These are phyloP conservation scores for Daphne laureola DNA, from an alignment of 441 rosid genomes.

Conservation along the genomic window DNA sequence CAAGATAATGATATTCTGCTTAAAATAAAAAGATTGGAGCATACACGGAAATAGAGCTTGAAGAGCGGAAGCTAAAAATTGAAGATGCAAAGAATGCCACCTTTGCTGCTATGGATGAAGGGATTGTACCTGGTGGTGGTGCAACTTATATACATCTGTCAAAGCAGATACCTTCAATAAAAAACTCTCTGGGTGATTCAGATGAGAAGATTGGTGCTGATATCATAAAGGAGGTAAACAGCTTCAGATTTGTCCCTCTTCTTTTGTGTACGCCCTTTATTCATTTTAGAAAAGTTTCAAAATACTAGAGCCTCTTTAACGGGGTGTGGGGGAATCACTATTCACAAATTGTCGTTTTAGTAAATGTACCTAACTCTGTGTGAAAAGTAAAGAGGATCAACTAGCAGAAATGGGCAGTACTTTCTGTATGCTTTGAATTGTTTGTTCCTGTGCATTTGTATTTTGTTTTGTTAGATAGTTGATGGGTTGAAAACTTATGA, in stretches of 20 bases:
- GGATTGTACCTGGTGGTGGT: conserved; percentile 86
- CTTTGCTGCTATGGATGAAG: conserved; percentile 88
- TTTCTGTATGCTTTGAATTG: background rate
- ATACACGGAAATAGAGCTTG: conserved; percentile 75
- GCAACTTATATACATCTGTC: conserved; percentile 63
- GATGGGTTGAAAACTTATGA: too few relatives aligned
- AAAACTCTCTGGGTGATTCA: conserved; percentile 41
- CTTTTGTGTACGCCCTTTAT: background rate
- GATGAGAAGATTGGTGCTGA: conserved; percentile 74
- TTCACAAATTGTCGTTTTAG: too few relatives aligned
- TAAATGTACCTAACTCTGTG: too few relatives aligned
- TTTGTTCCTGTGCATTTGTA: background rate
- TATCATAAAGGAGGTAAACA: conserved; percentile 45
- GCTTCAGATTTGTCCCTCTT: background rate
- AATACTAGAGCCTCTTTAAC: too few relatives aligned
- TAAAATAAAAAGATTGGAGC: conserved; percentile 56
- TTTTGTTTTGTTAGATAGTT: too few relatives aligned
- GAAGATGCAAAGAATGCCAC: conserved; percentile 87
- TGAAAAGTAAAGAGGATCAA: too few relatives aligned
- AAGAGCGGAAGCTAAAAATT: conserved; percentile 74
- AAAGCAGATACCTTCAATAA: conserved; percentile 40
- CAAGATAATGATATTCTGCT: too few relatives aligned
- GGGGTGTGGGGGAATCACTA: too few relatives aligned
- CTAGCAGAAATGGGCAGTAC: too few relatives aligned
- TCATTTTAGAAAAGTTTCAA: background rate